phyloP scores from a whole-genome alignment of 371 early-diverging fungal species.

The Mortierella sp. region DNA sequence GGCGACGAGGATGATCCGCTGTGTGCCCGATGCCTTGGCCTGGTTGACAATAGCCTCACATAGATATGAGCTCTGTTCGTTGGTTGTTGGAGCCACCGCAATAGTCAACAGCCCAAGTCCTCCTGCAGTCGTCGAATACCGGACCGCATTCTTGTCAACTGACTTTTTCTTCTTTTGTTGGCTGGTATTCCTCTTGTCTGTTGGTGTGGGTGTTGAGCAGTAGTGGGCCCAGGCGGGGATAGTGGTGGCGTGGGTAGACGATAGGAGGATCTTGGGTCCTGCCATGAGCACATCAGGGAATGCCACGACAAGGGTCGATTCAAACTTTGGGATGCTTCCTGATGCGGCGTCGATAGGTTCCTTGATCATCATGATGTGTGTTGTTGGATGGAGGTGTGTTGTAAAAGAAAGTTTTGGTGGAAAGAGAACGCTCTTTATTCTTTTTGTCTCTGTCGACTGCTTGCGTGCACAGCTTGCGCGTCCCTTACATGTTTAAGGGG shows the following conservation, averaged over 20 bases:
- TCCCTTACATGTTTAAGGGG: not conserved
- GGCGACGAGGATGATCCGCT: constrained; percentile 28
- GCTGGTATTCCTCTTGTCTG: not conserved
- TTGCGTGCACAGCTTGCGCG: not conserved
- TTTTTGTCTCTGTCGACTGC: not conserved
- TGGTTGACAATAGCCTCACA: constrained; percentile 46
- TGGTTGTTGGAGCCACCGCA: constrained; percentile 28
- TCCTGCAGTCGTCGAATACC: constrained; percentile 6
- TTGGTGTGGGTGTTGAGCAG: constrained; percentile 10
- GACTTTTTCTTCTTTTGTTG: not conserved
- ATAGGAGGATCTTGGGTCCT: constrained; percentile 43
- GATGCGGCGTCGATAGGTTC: constrained; percentile 7
- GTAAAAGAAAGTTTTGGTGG: not conserved
- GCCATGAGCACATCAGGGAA: constrained; percentile 44
- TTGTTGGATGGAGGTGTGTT: not conserved
- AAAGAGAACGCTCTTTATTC: not conserved
- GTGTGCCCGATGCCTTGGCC: constrained; percentile 24
- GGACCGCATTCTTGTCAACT: not conserved
- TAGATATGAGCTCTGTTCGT: constrained; percentile 37
- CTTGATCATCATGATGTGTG: constrained; percentile 21
- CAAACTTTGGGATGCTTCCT: constrained; percentile 31
- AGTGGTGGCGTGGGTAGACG: constrained; percentile 1
- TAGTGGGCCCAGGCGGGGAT: constrained; percentile 37
- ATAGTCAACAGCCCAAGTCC: constrained; percentile 28
- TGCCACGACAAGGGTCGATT: constrained; percentile 39